Percentiles rank a stretch among this genome's conserved stretches.
Conservation (phyloP, 148 eudicot species). For the Fagopyrum tataricum region DNA sequence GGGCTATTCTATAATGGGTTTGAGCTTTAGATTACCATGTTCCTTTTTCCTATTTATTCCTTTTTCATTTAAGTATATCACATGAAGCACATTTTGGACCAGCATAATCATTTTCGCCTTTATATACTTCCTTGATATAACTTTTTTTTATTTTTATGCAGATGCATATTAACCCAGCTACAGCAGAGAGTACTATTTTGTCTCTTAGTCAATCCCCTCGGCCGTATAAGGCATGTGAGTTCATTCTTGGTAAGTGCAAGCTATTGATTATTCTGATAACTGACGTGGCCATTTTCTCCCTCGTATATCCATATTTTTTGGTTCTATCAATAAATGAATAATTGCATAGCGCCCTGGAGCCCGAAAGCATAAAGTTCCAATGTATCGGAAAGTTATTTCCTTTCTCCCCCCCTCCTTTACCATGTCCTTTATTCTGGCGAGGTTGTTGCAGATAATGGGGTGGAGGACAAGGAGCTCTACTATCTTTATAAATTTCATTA, state of each 20-base stretch:
- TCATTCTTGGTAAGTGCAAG: constrained; percentile 71
- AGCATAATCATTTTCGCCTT: not conserved
- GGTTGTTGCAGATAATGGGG: not conserved
- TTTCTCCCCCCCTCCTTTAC: not conserved
- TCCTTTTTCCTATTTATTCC: not conserved
- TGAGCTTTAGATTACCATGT: not conserved
- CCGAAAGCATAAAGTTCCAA: not conserved
- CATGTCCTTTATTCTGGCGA: not conserved
- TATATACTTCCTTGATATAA: not conserved
- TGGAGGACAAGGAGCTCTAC: not conserved
- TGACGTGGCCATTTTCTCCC: not conserved
- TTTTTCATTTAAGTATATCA: not conserved
- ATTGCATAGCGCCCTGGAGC: not conserved
- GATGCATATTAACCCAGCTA: constrained; percentile 87
- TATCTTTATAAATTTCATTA: not conserved
- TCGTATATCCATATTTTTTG: not conserved
- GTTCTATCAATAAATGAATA: not conserved
- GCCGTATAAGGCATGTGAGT: constrained; percentile 87
- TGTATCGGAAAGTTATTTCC: not conserved
- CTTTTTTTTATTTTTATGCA: constrained; percentile 21
- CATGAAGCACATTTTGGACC: not conserved
- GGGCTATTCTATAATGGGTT: not conserved
- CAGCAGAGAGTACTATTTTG: constrained; percentile 81
- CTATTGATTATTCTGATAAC: not conserved
- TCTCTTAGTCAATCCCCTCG: constrained; percentile 71